phyloP scores from a whole-genome alignment of 805 yeast genomes.

The Teunomyces gatunensis region DNA sequence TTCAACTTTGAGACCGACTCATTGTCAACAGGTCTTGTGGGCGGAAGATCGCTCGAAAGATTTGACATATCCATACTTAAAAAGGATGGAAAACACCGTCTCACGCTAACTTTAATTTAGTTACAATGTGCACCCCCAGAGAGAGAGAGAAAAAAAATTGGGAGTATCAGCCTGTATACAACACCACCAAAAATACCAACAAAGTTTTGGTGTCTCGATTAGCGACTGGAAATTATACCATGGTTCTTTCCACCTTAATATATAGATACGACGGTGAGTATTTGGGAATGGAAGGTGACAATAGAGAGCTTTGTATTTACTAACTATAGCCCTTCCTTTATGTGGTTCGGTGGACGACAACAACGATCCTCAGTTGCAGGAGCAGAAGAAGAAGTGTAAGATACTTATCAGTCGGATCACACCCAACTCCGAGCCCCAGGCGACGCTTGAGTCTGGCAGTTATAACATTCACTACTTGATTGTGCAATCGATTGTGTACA shows the following conservation, averaged over 20 bases:
- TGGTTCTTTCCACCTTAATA: slow-evolving; percentile 68
- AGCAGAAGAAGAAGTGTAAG: slow-evolving; percentile 84
- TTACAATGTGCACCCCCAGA: background rate
- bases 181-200: background rate
- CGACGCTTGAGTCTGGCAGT: slow-evolving; percentile 74
- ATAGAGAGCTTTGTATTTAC: no score
- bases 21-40: slow-evolving; percentile 47
- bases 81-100: background rate
- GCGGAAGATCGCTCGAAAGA: slow-evolving; percentile 53
- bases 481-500: slow-evolving; percentile 62
- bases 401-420: slow-evolving; percentile 70
- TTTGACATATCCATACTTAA: slow-evolving; percentile 59
- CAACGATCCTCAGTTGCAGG: slow-evolving; percentile 55
- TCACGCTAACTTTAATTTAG: background rate
- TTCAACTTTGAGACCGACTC: slow-evolving; percentile 48
- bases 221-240: slow-evolving; percentile 13
- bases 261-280: slow-evolving; percentile 61
- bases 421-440: slow-evolving; percentile 78
- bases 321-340: slow-evolving; percentile 68
- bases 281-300: no score
- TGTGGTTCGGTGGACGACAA: slow-evolving; percentile 87
- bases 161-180: background rate
- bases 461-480: slow-evolving; percentile 76
- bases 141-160: background rate
- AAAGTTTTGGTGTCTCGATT: background rate